Evolutionary conservation across 2,329 filamentous ascomycete genomes (phyloP).

Genomic region (Penicillium sp.): DNA sequence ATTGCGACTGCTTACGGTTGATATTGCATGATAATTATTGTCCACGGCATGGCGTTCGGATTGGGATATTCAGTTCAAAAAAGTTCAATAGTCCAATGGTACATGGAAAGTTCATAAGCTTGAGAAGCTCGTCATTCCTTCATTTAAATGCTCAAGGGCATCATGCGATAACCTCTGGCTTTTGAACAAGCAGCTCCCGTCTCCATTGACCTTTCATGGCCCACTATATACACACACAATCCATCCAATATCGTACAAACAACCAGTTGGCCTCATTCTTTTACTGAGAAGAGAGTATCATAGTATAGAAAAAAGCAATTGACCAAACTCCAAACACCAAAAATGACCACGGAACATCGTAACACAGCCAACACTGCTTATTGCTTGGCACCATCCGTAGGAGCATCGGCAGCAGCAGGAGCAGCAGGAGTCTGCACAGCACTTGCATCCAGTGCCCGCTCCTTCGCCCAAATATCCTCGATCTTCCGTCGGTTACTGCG

Average conservation of each 20-base stretch:
- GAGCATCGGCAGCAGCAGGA: neutral
- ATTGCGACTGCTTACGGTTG: neutral
- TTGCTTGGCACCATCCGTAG: slow-evolving; percentile 8
- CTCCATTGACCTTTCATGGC: neutral
- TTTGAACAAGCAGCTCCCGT: neutral
- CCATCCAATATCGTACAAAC: slow-evolving; percentile 11
- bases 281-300: slow-evolving; percentile 8
- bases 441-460: slow-evolving; percentile 28
- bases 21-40: slow-evolving; percentile 11
- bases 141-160: neutral
- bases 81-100: slow-evolving; percentile 15
- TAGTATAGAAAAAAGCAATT: slow-evolving; percentile 9
- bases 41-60: slow-evolving; percentile 34
- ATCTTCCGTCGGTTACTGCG: slow-evolving; percentile 71
- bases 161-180: neutral
- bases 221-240: neutral
- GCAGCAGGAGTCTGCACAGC: slow-evolving; percentile 7
- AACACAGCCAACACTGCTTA: slow-evolving; percentile 5
- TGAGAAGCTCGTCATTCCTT: neutral
- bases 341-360: slow-evolving; percentile 1
- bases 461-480: slow-evolving; percentile 74
- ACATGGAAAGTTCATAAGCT: neutral
- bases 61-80: slow-evolving; percentile 24
- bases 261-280: neutral
- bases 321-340: slow-evolving; percentile 14